Percentiles rank a stretch among this genome's conserved stretches.
Evolutionary conservation across 257 asterid species (phyloP).

Genomic region (Solanum pinnatisectum): DNA sequence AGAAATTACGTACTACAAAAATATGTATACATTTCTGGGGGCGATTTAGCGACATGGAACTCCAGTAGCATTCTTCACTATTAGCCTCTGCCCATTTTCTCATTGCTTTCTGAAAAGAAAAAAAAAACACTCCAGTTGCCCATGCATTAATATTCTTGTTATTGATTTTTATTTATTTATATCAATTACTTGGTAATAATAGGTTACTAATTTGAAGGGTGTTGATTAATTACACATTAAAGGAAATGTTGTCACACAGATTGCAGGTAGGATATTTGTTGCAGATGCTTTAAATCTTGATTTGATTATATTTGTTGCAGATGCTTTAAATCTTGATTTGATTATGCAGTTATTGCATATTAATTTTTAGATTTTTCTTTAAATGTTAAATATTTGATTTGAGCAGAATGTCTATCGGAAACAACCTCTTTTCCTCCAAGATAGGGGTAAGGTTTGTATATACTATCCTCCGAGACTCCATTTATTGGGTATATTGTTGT

Average conservation of each 20-base stretch:
- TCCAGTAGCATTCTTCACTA: background rate
- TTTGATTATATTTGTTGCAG: background rate
- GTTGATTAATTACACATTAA: background rate
- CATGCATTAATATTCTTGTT: background rate
- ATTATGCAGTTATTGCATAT: background rate
- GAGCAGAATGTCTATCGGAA: background rate
- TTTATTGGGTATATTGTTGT: background rate
- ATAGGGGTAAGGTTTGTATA: background rate
- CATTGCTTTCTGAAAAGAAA: background rate
- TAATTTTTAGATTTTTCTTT: background rate
- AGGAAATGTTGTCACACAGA: background rate
- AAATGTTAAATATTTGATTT: background rate
- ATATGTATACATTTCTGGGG: background rate
- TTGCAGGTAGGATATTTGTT: background rate
- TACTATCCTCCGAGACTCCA: background rate
- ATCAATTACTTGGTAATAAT: background rate
- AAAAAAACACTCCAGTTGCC: background rate
- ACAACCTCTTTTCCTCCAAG: background rate
- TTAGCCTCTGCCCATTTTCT: background rate
- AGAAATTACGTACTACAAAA: background rate
- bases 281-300: background rate
- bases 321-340: background rate
- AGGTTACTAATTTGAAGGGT: background rate
- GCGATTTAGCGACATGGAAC: background rate
- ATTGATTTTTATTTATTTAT: background rate